Conservation (phyloP, 2,329 filamentous ascomycete genomes). For the Verticillium klebahnii region DNA sequence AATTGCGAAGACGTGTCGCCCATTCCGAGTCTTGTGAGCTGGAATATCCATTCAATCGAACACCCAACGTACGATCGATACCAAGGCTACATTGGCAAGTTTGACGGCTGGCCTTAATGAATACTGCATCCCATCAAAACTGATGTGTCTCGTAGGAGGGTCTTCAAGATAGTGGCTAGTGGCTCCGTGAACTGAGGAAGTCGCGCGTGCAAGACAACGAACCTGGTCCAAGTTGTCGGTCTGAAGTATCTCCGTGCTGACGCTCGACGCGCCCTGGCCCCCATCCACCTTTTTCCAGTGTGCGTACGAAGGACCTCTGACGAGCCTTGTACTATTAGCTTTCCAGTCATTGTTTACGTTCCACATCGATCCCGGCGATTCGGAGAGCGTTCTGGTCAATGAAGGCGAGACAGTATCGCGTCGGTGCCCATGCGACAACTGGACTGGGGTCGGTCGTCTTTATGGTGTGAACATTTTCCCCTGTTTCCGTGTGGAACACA, state of each 20-base stretch:
- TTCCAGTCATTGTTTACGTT: conserved; percentile 25
- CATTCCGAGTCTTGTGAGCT: too few relatives aligned
- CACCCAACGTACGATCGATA: too few relatives aligned
- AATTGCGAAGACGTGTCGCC: too few relatives aligned
- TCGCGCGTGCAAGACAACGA: too few relatives aligned
- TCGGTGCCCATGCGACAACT: conserved; percentile 72
- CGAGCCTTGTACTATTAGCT: too few relatives aligned
- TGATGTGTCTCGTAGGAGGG: too few relatives aligned
- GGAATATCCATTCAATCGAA: too few relatives aligned
- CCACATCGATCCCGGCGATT: conserved; percentile 58
- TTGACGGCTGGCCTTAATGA: too few relatives aligned
- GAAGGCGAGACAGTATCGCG: conserved; percentile 69
- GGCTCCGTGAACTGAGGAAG: too few relatives aligned
- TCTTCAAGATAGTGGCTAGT: too few relatives aligned
- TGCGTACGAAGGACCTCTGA: neutral
- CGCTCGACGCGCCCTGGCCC: neutral
- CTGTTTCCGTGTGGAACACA: conserved; percentile 68
- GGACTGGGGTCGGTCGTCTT: conserved; percentile 62
- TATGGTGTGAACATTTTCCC: conserved; percentile 66
- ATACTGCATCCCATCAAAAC: too few relatives aligned
- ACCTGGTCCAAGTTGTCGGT: neutral
- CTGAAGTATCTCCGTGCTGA: neutral
- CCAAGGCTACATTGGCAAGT: too few relatives aligned
- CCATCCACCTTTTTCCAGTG: neutral
- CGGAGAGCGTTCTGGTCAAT: conserved; percentile 64